Conservation (phyloP, 441 rosid genomes). For the Sinapis alba region DNA sequence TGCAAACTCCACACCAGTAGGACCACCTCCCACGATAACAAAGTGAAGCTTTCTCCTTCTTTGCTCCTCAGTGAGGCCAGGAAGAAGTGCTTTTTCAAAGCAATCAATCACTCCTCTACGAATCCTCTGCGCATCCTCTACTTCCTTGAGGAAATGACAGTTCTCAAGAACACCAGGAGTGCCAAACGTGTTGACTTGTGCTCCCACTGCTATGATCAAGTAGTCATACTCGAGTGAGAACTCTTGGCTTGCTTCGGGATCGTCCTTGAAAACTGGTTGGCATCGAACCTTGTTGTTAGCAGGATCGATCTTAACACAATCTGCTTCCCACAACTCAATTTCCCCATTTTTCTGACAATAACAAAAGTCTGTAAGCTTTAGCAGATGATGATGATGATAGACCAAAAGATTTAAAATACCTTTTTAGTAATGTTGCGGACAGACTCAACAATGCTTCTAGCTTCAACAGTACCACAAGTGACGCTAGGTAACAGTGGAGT, state of each 20-base stretch:
- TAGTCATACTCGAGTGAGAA: conserved; percentile 80
- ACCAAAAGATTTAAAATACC: conserved; percentile 42
- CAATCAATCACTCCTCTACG: conserved; percentile 80
- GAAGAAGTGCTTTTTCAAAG: conserved; percentile 84
- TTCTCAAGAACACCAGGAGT: conserved; percentile 88
- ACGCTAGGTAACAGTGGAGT: conserved; percentile 95
- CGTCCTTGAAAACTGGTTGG: conserved; percentile 53
- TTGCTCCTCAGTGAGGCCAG: conserved; percentile 80
- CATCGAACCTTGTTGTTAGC: conserved; percentile 63
- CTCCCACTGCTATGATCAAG: conserved; percentile 85
- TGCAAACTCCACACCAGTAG: conserved; percentile 97
- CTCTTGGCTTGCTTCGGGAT: conserved; percentile 53
- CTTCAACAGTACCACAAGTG: conserved; percentile 95
- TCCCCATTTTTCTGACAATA: conserved; percentile 64
- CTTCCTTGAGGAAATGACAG: conserved; percentile 94
- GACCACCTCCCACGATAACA: conserved; percentile 95
- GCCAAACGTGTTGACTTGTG: conserved; percentile 88
- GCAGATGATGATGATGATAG: not conserved
- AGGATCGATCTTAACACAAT: conserved; percentile 77
- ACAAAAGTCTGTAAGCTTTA: not conserved
- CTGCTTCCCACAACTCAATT: conserved; percentile 84
- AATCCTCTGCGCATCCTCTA: conserved; percentile 91
- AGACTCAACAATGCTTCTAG: conserved; percentile 90
- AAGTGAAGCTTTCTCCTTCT: conserved; percentile 77
- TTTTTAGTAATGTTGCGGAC: conserved; percentile 79